Conservation (phyloP, 2,329 filamentous ascomycete genomes). For the Bipolaris gigantea region DNA sequence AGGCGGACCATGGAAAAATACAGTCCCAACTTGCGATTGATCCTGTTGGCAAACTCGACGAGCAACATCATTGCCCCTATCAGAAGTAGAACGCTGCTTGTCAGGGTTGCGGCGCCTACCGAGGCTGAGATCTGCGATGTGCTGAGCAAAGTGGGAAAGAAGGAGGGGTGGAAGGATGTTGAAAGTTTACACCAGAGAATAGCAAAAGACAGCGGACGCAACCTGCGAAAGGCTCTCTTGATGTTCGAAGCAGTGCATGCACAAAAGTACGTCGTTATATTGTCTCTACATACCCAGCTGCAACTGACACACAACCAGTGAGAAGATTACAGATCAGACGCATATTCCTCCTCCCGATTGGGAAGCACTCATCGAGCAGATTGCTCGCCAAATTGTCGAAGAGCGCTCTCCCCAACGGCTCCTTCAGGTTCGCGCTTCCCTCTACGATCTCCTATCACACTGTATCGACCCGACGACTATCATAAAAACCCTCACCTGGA, state of each 20-base stretch:
- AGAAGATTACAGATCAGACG: conserved; percentile 85
- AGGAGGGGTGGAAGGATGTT: conserved; percentile 79
- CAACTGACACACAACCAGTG: conserved; percentile 57
- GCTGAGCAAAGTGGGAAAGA: conserved; percentile 69
- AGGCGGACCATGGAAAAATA: conserved; percentile 99
- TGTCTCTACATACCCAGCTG: not conserved
- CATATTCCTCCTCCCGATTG: conserved; percentile 94
- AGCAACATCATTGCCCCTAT: conserved; percentile 99
- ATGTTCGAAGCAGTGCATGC: conserved; percentile 98
- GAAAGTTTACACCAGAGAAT: conserved; percentile 79
- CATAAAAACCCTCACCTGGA: conserved; percentile 92
- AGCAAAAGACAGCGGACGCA: conserved; percentile 86
- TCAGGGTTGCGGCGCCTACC: conserved; percentile 86
- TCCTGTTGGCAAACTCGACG: conserved; percentile 91
- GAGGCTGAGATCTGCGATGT: conserved; percentile 82
- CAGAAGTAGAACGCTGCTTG: conserved; percentile 83
- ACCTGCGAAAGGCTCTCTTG: conserved; percentile 82
- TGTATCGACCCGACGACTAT: conserved; percentile 96
- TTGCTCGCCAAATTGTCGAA: conserved; percentile 90
- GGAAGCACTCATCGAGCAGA: conserved; percentile 86
- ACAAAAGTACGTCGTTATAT: conserved; percentile 71
- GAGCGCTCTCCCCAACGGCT: conserved; percentile 91
- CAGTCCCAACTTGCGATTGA: conserved; percentile 88
- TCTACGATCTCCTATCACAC: conserved; percentile 97
- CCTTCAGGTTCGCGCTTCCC: conserved; percentile 82